Evolutionary conservation across 495 filamentous ascomycete genomes (phyloP).

Genomic region (Corynascus novoguineensis): DNA sequence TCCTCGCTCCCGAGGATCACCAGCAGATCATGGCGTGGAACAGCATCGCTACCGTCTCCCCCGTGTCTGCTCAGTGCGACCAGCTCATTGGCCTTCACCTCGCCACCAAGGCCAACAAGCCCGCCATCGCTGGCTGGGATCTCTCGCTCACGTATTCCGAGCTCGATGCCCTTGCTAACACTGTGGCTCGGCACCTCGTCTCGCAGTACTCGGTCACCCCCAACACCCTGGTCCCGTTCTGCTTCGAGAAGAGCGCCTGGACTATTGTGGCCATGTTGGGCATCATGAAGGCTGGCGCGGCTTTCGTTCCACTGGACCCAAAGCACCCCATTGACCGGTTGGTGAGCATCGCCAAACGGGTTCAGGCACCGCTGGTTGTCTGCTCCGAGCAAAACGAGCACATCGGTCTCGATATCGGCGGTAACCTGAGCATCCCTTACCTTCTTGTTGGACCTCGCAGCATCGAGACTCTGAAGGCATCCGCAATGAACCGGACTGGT

Average conservation of each 20-base stretch:
- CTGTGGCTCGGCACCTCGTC: background rate
- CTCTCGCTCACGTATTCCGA: background rate
- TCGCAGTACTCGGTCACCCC: background rate
- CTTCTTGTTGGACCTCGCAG: background rate
- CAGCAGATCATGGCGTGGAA: slow-evolving; percentile 5
- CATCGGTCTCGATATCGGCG: background rate
- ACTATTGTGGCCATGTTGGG: slow-evolving; percentile 41
- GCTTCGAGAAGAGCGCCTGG: slow-evolving; percentile 45
- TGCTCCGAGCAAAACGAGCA: slow-evolving; percentile 6
- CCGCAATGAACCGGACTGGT: background rate
- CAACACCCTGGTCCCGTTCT: slow-evolving; percentile 36
- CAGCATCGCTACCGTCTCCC: background rate
- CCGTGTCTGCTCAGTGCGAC: slow-evolving; percentile 7
- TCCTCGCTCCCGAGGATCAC: background rate
- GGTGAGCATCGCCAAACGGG: background rate
- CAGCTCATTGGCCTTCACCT: slow-evolving; percentile 9
- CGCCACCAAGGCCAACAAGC: background rate
- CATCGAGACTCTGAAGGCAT: background rate
- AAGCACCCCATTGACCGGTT: slow-evolving; percentile 35
- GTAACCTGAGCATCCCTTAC: slow-evolving; percentile 1
- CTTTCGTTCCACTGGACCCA: slow-evolving; percentile 51
- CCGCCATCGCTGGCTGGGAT: slow-evolving; percentile 2
- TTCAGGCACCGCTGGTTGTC: slow-evolving; percentile 2
- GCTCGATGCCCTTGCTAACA: background rate
- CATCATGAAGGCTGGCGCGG: slow-evolving; percentile 42